These are phyloP conservation scores for Teunomyces kruisii DNA, from an alignment of 805 yeast species.

Conservation along the genomic window DNA sequence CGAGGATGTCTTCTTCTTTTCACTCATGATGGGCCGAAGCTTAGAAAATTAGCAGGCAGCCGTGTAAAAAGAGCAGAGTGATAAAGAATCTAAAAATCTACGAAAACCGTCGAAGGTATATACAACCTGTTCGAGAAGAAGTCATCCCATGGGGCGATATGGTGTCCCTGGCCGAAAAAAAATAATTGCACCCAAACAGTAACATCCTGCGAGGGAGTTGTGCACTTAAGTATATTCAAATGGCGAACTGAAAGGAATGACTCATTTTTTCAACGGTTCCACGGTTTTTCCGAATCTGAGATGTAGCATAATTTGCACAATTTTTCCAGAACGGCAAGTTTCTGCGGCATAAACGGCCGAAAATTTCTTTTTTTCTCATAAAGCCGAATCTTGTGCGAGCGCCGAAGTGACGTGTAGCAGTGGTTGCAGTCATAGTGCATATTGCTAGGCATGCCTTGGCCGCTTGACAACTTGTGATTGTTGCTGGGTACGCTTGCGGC, in stretches of 20 bases:
- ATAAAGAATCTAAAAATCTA: neutral
- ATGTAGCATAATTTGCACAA: neutral
- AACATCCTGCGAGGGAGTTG: conserved; percentile 2
- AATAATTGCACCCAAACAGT: conserved; percentile 4
- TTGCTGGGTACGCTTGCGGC: neutral
- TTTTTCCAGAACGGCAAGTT: conserved; percentile 1
- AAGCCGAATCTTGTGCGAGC: neutral
- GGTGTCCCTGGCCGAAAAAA: neutral
- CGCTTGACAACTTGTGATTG: neutral
- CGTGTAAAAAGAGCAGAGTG: too few relatives aligned
- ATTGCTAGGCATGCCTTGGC: neutral
- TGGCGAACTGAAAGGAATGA: neutral
- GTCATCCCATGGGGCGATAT: conserved; percentile 2
- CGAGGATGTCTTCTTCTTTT: conserved; percentile 5
- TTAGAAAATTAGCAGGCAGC: neutral
- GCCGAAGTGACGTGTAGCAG: neutral
- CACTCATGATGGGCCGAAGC: neutral
- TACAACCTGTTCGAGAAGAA: neutral
- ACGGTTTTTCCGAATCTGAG: neutral
- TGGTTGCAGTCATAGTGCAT: neutral
- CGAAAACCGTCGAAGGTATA: too few relatives aligned
- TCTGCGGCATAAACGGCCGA: neutral
- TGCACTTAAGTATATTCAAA: neutral
- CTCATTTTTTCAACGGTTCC: neutral
- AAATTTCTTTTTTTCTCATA: neutral